Base-by-base conservation (phyloP, 2,329 filamentous ascomycete genomes). In the Zasmidium citrigriseum region DNA sequence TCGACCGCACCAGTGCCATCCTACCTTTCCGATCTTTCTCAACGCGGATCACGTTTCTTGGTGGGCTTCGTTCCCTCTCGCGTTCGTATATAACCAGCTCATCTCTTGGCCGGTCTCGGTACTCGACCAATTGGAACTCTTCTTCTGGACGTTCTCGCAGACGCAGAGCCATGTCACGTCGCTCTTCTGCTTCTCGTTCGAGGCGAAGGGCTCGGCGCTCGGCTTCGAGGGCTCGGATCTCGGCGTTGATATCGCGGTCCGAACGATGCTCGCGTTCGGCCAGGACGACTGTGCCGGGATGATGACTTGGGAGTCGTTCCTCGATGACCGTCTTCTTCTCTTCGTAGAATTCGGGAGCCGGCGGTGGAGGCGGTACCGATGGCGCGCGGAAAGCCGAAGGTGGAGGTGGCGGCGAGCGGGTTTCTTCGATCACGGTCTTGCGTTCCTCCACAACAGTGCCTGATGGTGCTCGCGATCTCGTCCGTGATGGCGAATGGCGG, bases 1-100 rank as follows among this genome's bases (percentile, higher is more conserved):
- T 86, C 71, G 89, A 89, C 76, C 90, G 84, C 80, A 89, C 90
- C 79, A 93, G 87, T 81, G 87, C 86, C 86, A 95, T 87, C 89
- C 88, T 95, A 96, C 93, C 92, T 92, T 90, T 95, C 82, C 89
- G 89, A 79, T 97, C 91, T 82, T 89, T 91, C 78, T 91, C 89
- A 69, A 96, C 86, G 67, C 89, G 82, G 63, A 89, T 80, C 54
- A 87, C 76, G 59, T 86, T 83, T 52, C 82, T 76, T 41, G 75
- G 74, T 21, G 71, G 71, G 56, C 68, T 73, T 45, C 67, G 41
- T 41, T 54, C 80, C 34, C 34, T 41, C 69, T 67, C 78, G 64
- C 72, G 64, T 82, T 76, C 72, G 25, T 69, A 70, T 55, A 77
- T 73, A 59, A 86, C 88, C 46, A 90, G 73, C 47, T 90, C 81